Evolutionary conservation across 2,329 filamentous ascomycete species (phyloP).

Genomic region (Pseudogymnoascus sp.): DNA sequence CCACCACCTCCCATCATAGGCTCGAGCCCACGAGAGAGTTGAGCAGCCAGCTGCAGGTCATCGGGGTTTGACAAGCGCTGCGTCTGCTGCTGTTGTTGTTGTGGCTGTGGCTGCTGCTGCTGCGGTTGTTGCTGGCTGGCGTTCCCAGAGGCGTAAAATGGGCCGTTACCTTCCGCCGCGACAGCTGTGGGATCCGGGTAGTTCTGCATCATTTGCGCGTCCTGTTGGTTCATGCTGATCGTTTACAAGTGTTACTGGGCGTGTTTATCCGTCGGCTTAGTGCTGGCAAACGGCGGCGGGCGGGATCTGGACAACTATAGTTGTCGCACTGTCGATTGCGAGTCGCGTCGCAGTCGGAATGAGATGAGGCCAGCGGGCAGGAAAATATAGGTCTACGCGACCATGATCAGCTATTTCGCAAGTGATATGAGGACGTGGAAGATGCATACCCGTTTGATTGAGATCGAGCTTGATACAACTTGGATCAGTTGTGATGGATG

Average conservation of each 20-base stretch:
- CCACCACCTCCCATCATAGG: neutral
- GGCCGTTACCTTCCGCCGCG: constrained; percentile 11
- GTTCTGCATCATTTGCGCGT: constrained; percentile 25
- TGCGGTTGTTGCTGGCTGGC: constrained; percentile 21
- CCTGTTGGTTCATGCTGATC: constrained; percentile 16
- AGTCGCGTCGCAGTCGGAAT: neutral
- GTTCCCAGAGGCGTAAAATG: constrained; percentile 23
- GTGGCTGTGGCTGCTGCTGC: constrained; percentile 21
- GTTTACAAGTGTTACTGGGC: neutral
- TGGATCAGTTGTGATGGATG: constrained; percentile 1
- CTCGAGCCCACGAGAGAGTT: neutral
- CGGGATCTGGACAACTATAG: neutral
- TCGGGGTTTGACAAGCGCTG: constrained; percentile 30
- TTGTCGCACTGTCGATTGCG: constrained; percentile 1
- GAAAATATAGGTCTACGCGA: neutral
- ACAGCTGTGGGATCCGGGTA: constrained; percentile 24
- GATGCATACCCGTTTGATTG: constrained; percentile 1
- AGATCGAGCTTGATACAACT: neutral
- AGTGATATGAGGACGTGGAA: neutral
- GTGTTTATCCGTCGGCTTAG: neutral
- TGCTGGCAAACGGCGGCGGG: neutral
- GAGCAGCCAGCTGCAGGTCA: constrained; percentile 29
- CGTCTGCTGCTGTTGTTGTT: constrained; percentile 22
- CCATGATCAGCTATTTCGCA: constrained; percentile 5
- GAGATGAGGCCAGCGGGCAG: neutral